Percentiles rank a stretch among this genome's conserved stretches.
Conservation (phyloP, 2,329 filamentous ascomycete genomes). For the Ambrosiella cleistominuta region DNA sequence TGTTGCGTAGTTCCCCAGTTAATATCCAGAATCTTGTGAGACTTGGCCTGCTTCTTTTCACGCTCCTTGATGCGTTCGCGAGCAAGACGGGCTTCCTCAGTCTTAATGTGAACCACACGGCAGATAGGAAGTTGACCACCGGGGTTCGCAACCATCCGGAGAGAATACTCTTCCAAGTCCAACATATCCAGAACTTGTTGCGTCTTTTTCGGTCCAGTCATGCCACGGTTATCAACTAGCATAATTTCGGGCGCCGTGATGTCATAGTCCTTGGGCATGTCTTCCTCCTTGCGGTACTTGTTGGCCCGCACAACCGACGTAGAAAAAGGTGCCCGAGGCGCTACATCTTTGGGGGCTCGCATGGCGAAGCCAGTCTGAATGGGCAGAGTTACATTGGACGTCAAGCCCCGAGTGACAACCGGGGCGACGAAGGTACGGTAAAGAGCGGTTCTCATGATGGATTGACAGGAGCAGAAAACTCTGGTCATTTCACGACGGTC, state of each 20-base stretch:
- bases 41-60: slow-evolving; percentile 24
- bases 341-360: too few species aligned
- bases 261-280: slow-evolving; percentile 25
- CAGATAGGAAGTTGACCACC: slow-evolving; percentile 34
- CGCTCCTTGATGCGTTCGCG: slow-evolving; percentile 27
- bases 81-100: slow-evolving; percentile 27
- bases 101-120: slow-evolving; percentile 46
- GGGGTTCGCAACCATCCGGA: slow-evolving; percentile 27
- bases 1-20: slow-evolving; percentile 71
- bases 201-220: slow-evolving; percentile 24
- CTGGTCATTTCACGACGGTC: neutral
- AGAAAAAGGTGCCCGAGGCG: neutral
- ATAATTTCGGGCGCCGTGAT: slow-evolving; percentile 27
- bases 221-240: slow-evolving; percentile 23
- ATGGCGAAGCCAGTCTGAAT: slow-evolving; percentile 14
- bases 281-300: slow-evolving; percentile 8
- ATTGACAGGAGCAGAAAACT: neutral
- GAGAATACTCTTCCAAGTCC: slow-evolving; percentile 20
- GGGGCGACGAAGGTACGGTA: slow-evolving; percentile 10
- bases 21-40: slow-evolving; percentile 65
- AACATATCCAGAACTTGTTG: slow-evolving; percentile 24
- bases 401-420: slow-evolving; percentile 2
- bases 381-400: slow-evolving; percentile 24
- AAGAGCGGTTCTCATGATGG: slow-evolving; percentile 22
- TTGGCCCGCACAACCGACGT: neutral